Base-by-base conservation (phyloP, 371 early-diverging fungal genomes). In the Blakeslea trispora region DNA sequence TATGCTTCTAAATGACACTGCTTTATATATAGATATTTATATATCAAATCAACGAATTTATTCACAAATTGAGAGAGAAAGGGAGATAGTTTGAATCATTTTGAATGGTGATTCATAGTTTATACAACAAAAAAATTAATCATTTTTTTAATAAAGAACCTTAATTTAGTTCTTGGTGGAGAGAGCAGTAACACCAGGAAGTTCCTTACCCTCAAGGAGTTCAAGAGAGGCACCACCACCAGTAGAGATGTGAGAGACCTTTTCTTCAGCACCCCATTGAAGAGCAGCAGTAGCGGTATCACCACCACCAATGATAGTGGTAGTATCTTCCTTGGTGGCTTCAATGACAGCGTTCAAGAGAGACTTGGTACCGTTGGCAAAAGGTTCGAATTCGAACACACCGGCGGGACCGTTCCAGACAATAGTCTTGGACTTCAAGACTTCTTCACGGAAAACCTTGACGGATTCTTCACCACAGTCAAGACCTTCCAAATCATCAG, bases 371-470 rank as follows among this genome's bases (percentile, higher is more conserved):
- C 99, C 99, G 13, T 61, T 69, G 32, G 92, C 91, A 68, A 96
- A 99, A 68, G 91, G 90, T 35, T 88, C 91, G 61, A 94, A 94
- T 84, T 99, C 99, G 77, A 98, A 99, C 51, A 97, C 97, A 69
- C 99, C 99, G 55, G 92, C 85, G 41, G 98, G 98, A 15, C 96
- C 99, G 82, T 99, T 99, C 99, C 99, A 99, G 58, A 99, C 89
- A 63, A 98, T 92, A 45, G 95, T 94, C 85, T 94, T 94, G 69
- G 96, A 75, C 21, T 69, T 61, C 55, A 77, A 59, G 61, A 98
- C 90, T 35, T 84, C 91, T 45, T 87, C 69, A 53, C 77, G 65
- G 75, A 94, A 91, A 61, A 76, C 64, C 71, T 85, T 81, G 74
- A 83, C 84, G 19, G 96, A 91, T 70, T 92, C 81, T 34, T 86